These are phyloP conservation scores for Breynia disticha DNA, from an alignment of 441 rosid species.

Conservation along the genomic window DNA sequence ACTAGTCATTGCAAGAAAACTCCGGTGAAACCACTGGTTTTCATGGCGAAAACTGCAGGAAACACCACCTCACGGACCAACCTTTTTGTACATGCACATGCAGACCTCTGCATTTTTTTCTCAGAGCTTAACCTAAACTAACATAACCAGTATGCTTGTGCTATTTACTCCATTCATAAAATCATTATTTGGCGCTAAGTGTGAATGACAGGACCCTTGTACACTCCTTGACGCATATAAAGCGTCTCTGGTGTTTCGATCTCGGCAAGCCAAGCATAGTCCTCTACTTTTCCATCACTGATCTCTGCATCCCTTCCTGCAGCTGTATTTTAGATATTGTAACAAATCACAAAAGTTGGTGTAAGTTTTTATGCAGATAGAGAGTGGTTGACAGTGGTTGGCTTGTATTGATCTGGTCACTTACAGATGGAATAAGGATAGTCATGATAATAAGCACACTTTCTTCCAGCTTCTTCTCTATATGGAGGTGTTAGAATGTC, in stretches of 20 bases:
- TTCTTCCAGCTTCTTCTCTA: slow-evolving; percentile 58
- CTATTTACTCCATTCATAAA: no score
- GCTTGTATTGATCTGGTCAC: slow-evolving; percentile 2
- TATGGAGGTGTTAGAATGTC: slow-evolving; percentile 90
- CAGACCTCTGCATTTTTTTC: no score
- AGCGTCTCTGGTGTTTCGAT: slow-evolving; percentile 55
- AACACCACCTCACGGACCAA: no score
- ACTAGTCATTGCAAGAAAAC: no score
- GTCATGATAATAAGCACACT: slow-evolving; percentile 74
- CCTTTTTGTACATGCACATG: no score
- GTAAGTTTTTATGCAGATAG: background rate
- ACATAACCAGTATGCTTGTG: no score
- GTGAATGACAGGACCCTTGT: slow-evolving; percentile 48
- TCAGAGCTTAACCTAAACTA: no score
- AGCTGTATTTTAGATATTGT: slow-evolving; percentile 4
- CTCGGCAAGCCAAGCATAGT: slow-evolving; percentile 80
- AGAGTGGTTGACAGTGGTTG: background rate
- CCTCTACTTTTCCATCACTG: slow-evolving; percentile 42
- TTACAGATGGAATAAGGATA: slow-evolving; percentile 60
- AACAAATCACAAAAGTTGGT: background rate
- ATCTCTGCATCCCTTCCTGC: slow-evolving; percentile 34
- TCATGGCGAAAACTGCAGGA: no score
- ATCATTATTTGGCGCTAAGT: slow-evolving; percentile 15
- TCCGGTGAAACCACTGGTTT: no score
- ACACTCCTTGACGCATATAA: slow-evolving; percentile 52